Percentiles rank a stretch among this genome's conserved stretches.
phyloP scores from a whole-genome alignment of 2,329 filamentous ascomycete genomes.

The Ophiocordyceps polyrhachis-furcata region DNA sequence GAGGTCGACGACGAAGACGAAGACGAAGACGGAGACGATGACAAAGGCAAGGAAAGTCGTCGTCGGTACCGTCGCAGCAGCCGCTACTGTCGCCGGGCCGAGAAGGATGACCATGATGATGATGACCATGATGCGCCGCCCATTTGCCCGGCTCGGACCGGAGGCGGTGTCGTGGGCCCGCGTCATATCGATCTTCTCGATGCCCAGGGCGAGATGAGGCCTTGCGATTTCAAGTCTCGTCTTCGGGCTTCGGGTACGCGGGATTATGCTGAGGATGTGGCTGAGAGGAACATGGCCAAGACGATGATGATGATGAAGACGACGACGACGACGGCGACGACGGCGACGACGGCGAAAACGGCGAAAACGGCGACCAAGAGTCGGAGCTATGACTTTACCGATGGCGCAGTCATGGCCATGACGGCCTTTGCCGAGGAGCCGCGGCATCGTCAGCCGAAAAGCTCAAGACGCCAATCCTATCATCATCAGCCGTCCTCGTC shows the following conservation, averaged over 20 bases:
- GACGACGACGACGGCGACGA: slow-evolving; percentile 2
- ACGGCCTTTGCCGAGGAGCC: not conserved
- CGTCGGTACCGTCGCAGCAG: no score
- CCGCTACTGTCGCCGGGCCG: no score
- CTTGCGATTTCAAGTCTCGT: slow-evolving; percentile 24
- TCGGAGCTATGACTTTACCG: no score
- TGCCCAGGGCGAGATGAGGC: slow-evolving; percentile 18
- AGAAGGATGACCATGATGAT: no score
- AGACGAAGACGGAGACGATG: not conserved
- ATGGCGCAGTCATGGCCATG: slow-evolving; percentile 8
- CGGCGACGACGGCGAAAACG: slow-evolving; percentile 6
- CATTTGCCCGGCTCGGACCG: not conserved
- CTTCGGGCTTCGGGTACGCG: slow-evolving; percentile 27
- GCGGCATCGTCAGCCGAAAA: no score
- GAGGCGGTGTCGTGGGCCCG: not conserved
- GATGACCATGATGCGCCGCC: no score
- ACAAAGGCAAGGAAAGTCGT: not conserved
- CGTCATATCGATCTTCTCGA: slow-evolving; percentile 7
- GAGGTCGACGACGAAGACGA: not conserved
- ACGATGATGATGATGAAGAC: slow-evolving; percentile 2
- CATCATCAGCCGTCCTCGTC: no score
- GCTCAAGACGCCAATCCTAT: no score
- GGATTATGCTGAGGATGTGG: slow-evolving; percentile 41
- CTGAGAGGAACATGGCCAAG: slow-evolving; percentile 30
- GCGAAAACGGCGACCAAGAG: slow-evolving; percentile 6